Percentiles rank a stretch among this genome's conserved stretches.
Evolutionary conservation across 78 protist genomes (phyloP).

Genomic region (Tieghemostelium lacteum): DNA sequence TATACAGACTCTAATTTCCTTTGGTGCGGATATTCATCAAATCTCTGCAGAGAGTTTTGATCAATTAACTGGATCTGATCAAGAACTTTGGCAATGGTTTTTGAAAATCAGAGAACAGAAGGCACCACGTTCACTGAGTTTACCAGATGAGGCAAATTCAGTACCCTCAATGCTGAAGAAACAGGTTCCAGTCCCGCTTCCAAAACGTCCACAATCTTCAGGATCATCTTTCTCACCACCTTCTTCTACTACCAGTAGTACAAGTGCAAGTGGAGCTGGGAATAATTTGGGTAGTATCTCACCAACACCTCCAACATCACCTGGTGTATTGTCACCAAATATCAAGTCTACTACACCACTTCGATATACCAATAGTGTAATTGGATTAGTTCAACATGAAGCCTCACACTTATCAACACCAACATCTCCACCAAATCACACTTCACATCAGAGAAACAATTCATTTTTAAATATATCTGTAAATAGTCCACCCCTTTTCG

Average conservation of each 20-base stretch:
- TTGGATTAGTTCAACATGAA: neutral
- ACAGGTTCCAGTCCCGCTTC: conserved; percentile 46
- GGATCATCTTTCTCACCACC: neutral
- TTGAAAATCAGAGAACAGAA: neutral
- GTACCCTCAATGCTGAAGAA: neutral
- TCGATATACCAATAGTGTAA: conserved; percentile 26
- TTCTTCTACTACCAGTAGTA: too few species aligned
- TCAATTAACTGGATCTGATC: conserved; percentile 6
- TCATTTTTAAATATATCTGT: too few species aligned
- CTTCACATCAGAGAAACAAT: neutral
- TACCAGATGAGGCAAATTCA: conserved; percentile 14
- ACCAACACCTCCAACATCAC: conserved; percentile 58
- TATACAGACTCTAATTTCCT: conserved; percentile 7
- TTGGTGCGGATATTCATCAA: conserved; percentile 11
- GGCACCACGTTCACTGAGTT: neutral
- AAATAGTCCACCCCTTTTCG: too few species aligned
- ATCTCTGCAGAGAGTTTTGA: conserved; percentile 15
- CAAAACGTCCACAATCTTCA: conserved; percentile 31
- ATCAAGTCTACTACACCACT: conserved; percentile 26
- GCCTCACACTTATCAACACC: conserved; percentile 11
- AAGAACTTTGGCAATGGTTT: neutral
- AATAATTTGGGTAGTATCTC: conserved; percentile 8
- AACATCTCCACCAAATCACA: conserved; percentile 20
- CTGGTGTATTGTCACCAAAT: conserved; percentile 39
- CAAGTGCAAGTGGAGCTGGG: conserved; percentile 4